Conservation (phyloP, 176 grass and related monocot genomes). For the Musa beccarii region DNA sequence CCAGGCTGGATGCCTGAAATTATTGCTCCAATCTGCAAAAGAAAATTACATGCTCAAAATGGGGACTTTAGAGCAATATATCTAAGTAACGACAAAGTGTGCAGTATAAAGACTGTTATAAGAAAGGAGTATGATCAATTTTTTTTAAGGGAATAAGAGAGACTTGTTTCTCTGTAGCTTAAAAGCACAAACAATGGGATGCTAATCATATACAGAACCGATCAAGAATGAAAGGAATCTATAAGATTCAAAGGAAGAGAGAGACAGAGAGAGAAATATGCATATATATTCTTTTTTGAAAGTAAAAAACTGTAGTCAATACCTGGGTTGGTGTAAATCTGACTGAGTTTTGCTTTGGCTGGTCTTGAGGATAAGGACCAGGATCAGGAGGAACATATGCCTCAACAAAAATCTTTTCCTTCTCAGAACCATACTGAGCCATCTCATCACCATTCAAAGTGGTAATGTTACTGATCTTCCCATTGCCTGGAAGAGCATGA, state of each 20-base stretch:
- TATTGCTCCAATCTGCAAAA: conserved; percentile 81
- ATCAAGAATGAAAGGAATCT: neutral
- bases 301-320: conserved; percentile 18
- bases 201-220: no score
- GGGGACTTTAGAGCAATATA: neutral
- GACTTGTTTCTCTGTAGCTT: no score
- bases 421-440: conserved; percentile 28
- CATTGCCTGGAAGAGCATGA: conserved; percentile 70
- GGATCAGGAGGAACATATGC: conserved; percentile 81
- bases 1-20: conserved; percentile 95
- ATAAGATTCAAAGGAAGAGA: neutral
- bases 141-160: no score
- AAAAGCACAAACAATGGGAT: no score
- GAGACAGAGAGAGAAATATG: neutral
- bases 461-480: conserved; percentile 22
- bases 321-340: conserved; percentile 96
- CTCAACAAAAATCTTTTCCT: conserved; percentile 74
- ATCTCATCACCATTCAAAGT: conserved; percentile 22
- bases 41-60: conserved; percentile 15
- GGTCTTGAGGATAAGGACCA: conserved; percentile 96
- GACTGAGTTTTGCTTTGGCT: conserved; percentile 93
- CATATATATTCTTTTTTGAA: neutral
- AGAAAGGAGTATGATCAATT: no score
- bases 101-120: neutral
- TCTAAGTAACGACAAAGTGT: neutral